Conservation (phyloP, 352 stramenopile genomes). For the Phytophthora colocasiae region DNA sequence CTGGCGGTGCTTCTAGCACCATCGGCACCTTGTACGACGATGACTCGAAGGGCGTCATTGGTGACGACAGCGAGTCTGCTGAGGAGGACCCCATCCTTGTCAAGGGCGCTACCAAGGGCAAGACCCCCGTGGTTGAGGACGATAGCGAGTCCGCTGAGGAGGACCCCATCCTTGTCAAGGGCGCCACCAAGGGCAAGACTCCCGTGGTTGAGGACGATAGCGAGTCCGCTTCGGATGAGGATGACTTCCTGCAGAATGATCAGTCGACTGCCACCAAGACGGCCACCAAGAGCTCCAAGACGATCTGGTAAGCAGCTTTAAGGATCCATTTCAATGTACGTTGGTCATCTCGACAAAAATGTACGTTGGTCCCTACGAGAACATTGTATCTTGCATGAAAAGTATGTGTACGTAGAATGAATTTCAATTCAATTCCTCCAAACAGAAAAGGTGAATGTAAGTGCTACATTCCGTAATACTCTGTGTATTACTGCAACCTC, state of each 20-base stretch:
- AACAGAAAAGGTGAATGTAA: background rate
- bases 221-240: conserved; percentile 28
- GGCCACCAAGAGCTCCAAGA: conserved; percentile 61
- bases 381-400: conserved; percentile 24
- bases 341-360: conserved; percentile 31
- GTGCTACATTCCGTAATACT: background rate
- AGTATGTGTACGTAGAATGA: conserved; percentile 15
- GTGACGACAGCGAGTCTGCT: conserved; percentile 18
- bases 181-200: no score
- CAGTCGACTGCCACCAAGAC: conserved; percentile 59
- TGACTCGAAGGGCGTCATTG: conserved; percentile 23
- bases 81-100: background rate
- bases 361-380: conserved; percentile 25
- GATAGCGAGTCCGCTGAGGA: conserved; percentile 20
- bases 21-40: conserved; percentile 27
- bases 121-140: conserved; percentile 1
- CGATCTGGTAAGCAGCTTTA: conserved; percentile 22
- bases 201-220: conserved; percentile 13
- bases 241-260: conserved; percentile 45
- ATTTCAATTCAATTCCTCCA: conserved; percentile 15
- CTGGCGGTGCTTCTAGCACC: background rate
- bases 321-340: conserved; percentile 31
- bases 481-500: conserved; percentile 6
- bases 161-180: no score
- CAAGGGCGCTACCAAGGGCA: no score